Conservation (phyloP, 352 stramenopile species). For the Phytopythium litorale region DNA sequence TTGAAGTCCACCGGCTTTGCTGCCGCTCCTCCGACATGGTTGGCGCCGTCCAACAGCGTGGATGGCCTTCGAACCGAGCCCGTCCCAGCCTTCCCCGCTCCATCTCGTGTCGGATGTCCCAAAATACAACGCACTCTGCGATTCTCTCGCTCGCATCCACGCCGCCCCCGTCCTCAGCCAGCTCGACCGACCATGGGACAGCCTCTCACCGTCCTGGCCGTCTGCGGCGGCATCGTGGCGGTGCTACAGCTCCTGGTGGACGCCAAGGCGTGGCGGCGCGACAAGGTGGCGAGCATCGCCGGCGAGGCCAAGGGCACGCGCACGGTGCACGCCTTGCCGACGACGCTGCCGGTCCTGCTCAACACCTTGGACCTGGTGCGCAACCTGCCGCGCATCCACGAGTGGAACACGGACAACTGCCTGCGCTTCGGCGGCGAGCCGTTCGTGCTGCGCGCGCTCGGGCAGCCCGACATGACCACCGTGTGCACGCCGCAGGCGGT, state of each 20-base stretch:
- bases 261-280: background rate
- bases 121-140: background rate
- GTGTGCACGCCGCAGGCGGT: constrained; percentile 42
- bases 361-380: constrained; percentile 35
- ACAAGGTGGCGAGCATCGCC: background rate
- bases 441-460: constrained; percentile 32
- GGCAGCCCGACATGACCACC: constrained; percentile 35
- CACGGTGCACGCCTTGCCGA: constrained; percentile 17
- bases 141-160: background rate
- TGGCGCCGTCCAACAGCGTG: too few species aligned
- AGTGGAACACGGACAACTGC: constrained; percentile 36
- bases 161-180: background rate
- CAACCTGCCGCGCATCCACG: constrained; percentile 34
- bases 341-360: constrained; percentile 34
- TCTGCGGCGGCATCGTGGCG: background rate
- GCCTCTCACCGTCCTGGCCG: background rate
- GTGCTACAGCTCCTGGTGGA: background rate
- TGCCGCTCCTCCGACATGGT: too few species aligned
- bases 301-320: background rate
- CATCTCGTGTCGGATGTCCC: too few species aligned
- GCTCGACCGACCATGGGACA: background rate
- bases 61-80: too few species aligned
- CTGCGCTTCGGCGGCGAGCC: constrained; percentile 25
- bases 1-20: too few species aligned
- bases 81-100: too few species aligned